Base-by-base conservation (phyloP, 78 protist genomes). In the Dictyostelium brefeldianum region DNA sequence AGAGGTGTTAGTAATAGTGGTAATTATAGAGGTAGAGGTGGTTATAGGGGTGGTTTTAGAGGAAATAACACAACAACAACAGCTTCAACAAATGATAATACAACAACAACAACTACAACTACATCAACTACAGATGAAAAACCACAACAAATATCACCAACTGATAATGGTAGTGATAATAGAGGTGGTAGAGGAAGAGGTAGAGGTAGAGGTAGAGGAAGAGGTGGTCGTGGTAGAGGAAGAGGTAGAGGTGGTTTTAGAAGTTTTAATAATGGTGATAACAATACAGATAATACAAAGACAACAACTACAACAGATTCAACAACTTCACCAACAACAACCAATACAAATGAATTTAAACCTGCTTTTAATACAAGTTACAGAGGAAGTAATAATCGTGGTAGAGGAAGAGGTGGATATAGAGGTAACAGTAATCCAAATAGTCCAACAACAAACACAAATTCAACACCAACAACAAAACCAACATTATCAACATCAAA, bases 1-100 rank as follows among this genome's bases (percentile, higher is more conserved):
- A 69, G 89, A 64, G 77, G 91, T 73, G 46, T 65, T n/a, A 2
- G 31, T 29, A 17, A 12, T 25, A 22, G 92, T 8, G 56, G 93
- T 12, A 59, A 77, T 41, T 31, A 78, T 50, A 78, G 83, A 78
- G 81, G 81, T 50, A 75, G 81, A 75, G 81, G 81, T 77, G 62
- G 81, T 5, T 77, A 50, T 50, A 77, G 81, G 51, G 81, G 81
- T 50, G 62, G 81, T 6, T 36, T 36, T 36, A 77, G 56, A 71
- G 47, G 48, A n/a, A n/a, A n/a, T 57, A 18, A 7, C 29, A 22
- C 12, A 57, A 57, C 73, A 12, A 0, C 47, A 64, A 1, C 18
- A 6, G 5, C 73, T 22, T 1, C 47, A 64, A 1, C 18, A 6
- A 15, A 3, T 4, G 47, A 65, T 15, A 65, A 25, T 15, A 31